Conservation (phyloP, 1,139 yeast species). For the Sugiyamaella neomexicana region DNA sequence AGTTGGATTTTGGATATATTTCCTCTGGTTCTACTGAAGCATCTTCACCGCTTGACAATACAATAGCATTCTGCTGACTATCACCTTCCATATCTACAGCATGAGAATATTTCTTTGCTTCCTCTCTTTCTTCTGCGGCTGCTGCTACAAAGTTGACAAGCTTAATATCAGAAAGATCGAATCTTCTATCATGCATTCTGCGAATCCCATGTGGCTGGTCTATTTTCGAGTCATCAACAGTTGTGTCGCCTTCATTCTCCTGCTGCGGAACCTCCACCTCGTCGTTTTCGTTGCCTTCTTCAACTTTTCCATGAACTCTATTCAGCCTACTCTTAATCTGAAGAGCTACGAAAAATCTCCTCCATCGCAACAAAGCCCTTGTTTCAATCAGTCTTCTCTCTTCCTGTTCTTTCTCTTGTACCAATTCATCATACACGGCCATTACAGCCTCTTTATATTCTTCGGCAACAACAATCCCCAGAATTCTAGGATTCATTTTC, state of each 20-base stretch:
- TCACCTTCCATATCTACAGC: neutral
- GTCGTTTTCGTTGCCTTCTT: neutral
- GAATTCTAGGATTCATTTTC: conserved; percentile 62
- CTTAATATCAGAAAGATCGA: conserved; percentile 10
- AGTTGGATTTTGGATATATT: neutral
- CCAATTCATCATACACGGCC: conserved; percentile 55
- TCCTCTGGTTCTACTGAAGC: neutral
- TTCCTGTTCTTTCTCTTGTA: conserved; percentile 54
- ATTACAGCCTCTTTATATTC: conserved; percentile 67
- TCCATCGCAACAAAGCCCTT: conserved; percentile 71
- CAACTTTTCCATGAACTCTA: conserved; percentile 60
- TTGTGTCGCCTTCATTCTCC: too few relatives aligned
- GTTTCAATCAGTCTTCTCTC: conserved; percentile 49
- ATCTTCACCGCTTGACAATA: neutral
- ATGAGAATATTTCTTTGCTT: neutral
- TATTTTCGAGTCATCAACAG: neutral
- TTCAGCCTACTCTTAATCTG: conserved; percentile 70
- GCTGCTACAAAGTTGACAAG: conserved; percentile 2
- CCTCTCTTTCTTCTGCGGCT: neutral
- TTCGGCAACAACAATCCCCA: conserved; percentile 73
- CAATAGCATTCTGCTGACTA: neutral
- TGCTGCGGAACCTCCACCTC: too few relatives aligned
- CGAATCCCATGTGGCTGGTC: too few relatives aligned
- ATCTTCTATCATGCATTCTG: neutral
- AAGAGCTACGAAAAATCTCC: conserved; percentile 64